Base-by-base conservation (phyloP, 2,329 filamentous ascomycete species). In the Trichoderma atroviride region DNA sequence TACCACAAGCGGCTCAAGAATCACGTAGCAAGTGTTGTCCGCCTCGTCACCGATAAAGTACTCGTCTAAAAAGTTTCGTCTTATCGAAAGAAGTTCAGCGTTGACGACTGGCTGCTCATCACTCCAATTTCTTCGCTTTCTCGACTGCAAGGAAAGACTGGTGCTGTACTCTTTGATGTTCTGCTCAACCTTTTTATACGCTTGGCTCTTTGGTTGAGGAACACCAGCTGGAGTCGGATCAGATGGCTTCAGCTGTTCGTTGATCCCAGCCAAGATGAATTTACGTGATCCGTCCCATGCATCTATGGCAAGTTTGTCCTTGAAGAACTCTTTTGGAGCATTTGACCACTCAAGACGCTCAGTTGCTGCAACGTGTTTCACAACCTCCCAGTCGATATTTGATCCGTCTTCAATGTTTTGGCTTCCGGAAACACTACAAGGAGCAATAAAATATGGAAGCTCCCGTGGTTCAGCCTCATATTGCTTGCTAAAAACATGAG, bases 401-500 rank as follows among this genome's bases (percentile, higher is more conserved):
- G 6, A 16, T 2, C 50, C 47, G 9, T 50, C n/a, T 24, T 24
- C 47, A 24, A 13, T 50, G 9, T 55, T 16, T 52, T 37, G 3
- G 3, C 67, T 24, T 0, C 35, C 33, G 1, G 47, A 40, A 56
- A 74, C 52, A 0, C 22, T 60, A 10, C 80, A 75, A 0, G 96
- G 95, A 0, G 89, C 91, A 16, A 97, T 76, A 82, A 94, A 97
- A 78, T 97, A 99, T 0, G 94, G 91, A 77, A 97, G 86, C 33
- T 90, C 88, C 0, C 84, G 79, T 0, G 83, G 74, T 19, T 88
- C 83, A 0, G 87, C 82, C 60, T 92, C 88, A 74, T 93, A 99
- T 3, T 85, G 84, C 78, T 99, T 99, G 78, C 94, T 95, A 81
- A 97, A 98, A 0, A 97, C 83, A 73, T 98, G 93, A 19, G 87